phyloP scores from a whole-genome alignment of 139 green algal species.

The Chlamydomonas sphaeroides region DNA sequence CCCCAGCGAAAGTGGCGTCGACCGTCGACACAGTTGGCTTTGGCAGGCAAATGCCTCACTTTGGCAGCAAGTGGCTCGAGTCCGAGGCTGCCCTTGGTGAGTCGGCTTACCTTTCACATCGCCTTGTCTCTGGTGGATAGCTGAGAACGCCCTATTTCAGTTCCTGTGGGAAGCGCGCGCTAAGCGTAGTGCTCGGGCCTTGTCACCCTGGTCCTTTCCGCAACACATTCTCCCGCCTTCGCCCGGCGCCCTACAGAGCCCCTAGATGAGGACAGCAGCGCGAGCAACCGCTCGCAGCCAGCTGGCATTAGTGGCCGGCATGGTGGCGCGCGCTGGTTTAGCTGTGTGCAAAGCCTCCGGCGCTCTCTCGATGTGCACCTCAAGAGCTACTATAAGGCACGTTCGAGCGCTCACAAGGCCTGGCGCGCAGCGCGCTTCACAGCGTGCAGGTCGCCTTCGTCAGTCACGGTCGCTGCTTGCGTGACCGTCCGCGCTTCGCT shows the following conservation, averaged over 20 bases:
- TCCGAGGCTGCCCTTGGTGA: not conserved
- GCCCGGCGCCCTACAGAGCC: too few species aligned
- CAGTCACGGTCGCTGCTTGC: not conserved
- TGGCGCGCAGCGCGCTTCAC: too few species aligned
- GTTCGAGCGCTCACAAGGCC: not conserved
- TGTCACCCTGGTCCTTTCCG: too few species aligned
- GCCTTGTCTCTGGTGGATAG: too few species aligned
- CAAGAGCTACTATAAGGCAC: conserved; percentile 31
- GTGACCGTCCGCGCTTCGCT: too few species aligned
- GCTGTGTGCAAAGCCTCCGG: not conserved
- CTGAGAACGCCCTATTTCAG: too few species aligned
- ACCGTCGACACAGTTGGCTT: not conserved
- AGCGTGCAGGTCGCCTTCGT: too few species aligned
- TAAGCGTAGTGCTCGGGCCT: too few species aligned
- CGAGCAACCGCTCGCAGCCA: too few species aligned
- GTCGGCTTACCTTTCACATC: too few species aligned
- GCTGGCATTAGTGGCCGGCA: not conserved
- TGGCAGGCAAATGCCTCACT: not conserved
- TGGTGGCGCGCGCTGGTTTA: conserved; percentile 11
- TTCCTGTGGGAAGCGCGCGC: too few species aligned
- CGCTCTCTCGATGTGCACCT: conserved; percentile 27
- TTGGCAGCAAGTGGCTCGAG: conserved; percentile 21
- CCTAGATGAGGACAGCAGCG: not conserved
- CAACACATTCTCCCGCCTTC: too few species aligned
- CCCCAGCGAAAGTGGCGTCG: not conserved